A percentile compares a stretch with the other conserved stretches of the same genome.
Evolutionary conservation across 495 filamentous ascomycete genomes (phyloP).

Genomic region (Podospora pseudopauciseta): DNA sequence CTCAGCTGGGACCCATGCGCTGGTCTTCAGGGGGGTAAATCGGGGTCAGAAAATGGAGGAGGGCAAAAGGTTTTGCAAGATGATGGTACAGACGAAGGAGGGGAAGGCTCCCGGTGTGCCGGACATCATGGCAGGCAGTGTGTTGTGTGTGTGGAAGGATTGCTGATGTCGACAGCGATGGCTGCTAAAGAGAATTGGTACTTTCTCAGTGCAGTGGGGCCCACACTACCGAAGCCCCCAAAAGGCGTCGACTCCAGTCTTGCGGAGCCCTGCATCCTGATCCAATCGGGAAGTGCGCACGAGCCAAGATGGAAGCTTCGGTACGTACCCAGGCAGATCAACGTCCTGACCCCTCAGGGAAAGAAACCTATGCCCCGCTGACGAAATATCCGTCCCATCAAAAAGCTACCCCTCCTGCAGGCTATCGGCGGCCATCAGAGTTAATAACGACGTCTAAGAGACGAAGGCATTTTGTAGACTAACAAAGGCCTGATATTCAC

Average conservation of each 20-base stretch:
- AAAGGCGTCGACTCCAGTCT: conserved; percentile 16
- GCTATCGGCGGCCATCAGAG: background rate
- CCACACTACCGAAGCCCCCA: conserved; percentile 9
- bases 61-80: background rate
- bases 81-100: background rate
- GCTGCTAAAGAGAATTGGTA: conserved; percentile 18
- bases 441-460: background rate
- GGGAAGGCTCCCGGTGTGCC: background rate
- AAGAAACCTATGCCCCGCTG: conserved; percentile 21
- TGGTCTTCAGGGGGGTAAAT: background rate
- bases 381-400: conserved; percentile 16
- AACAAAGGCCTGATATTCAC: background rate
- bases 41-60: background rate
- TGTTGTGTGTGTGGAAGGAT: background rate
- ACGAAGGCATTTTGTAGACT: background rate
- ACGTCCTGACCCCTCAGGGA: background rate
- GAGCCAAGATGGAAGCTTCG: conserved; percentile 13
- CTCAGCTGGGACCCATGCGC: conserved; percentile 1
- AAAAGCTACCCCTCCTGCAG: conserved; percentile 10
- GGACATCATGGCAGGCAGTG: background rate
- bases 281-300: conserved; percentile 12
- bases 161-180: background rate
- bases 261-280: conserved; percentile 12
- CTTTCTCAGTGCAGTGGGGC: conserved; percentile 32
- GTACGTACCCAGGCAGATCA: conserved; percentile 1